Conservation (phyloP, 139 green algal species). For the Closterium sp. region DNA sequence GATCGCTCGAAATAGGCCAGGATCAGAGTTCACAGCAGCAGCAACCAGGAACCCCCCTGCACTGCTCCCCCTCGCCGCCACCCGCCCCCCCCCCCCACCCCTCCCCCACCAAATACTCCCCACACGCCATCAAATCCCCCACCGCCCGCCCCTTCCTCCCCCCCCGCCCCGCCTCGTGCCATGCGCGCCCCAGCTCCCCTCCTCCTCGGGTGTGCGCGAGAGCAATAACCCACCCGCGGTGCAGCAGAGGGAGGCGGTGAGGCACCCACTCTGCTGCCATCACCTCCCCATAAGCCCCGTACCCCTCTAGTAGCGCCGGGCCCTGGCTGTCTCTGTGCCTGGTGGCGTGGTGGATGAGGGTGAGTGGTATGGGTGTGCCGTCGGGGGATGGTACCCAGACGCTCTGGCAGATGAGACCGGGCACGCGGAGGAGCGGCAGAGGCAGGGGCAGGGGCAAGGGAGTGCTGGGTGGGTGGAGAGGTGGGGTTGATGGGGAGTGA, state of each 20-base stretch:
- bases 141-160: slow-evolving; percentile 42
- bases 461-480: not conserved
- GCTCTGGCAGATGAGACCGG: not conserved
- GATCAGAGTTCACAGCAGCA: slow-evolving; percentile 41
- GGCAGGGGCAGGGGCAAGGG: too few species aligned
- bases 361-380: slow-evolving; percentile 34
- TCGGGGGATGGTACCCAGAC: slow-evolving; percentile 2
- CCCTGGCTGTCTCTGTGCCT: slow-evolving; percentile 2
- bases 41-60: slow-evolving; percentile 52
- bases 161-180: slow-evolving; percentile 43
- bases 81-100: not conserved
- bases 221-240: slow-evolving; percentile 52
- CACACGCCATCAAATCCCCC: slow-evolving; percentile 54
- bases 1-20: slow-evolving; percentile 44
- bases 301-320: slow-evolving; percentile 38
- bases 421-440: not conserved
- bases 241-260: slow-evolving; percentile 41
- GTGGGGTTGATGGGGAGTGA: not conserved
- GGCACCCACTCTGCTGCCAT: slow-evolving; percentile 30
- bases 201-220: slow-evolving; percentile 56
- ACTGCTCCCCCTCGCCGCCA: slow-evolving; percentile 44
- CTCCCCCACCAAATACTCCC: slow-evolving; percentile 15
- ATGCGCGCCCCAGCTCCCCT: slow-evolving; percentile 49
- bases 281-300: slow-evolving; percentile 43
- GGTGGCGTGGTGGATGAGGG: slow-evolving; percentile 9